These are phyloP conservation scores for Hyaloscypha hepaticicola DNA, from an alignment of 495 filamentous ascomycete species.

Conservation along the genomic window DNA sequence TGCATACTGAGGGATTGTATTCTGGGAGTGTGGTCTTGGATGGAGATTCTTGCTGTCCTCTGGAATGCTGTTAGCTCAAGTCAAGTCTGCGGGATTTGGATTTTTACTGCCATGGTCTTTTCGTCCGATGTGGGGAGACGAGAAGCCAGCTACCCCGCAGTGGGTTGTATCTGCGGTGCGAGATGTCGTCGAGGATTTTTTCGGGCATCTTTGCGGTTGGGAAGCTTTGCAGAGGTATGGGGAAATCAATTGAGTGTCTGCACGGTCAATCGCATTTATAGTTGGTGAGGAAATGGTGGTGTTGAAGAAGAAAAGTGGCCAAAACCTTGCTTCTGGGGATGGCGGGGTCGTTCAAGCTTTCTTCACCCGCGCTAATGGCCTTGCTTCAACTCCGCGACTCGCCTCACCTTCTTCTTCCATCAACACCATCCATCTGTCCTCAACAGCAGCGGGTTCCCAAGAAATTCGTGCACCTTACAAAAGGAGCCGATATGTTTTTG, in stretches of 20 bases:
- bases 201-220: constrained; percentile 43
- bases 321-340: neutral
- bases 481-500: too few relatives aligned
- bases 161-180: constrained; percentile 91
- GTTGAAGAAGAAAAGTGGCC: neutral
- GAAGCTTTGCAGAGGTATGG: neutral
- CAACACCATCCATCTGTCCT: too few relatives aligned
- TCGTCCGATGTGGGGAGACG: constrained; percentile 92
- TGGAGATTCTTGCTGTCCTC: constrained; percentile 86
- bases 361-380: neutral
- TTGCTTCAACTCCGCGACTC: neutral
- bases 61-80: constrained; percentile 35
- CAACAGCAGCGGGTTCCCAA: too few relatives aligned
- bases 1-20: constrained; percentile 70
- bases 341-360: neutral
- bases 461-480: too few relatives aligned
- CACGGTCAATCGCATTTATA: neutral
- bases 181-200: constrained; percentile 90
- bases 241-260: neutral
- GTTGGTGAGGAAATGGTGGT: neutral
- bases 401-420: too few relatives aligned
- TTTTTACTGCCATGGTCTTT: constrained; percentile 97
- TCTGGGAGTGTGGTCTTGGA: constrained; percentile 72
- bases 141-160: constrained; percentile 86
- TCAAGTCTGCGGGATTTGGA: neutral